Evolutionary conservation across 306 rosid genomes (phyloP), one percentile per base, ranked within the genome.

Genomic region (Lotus japonicus): DNA sequence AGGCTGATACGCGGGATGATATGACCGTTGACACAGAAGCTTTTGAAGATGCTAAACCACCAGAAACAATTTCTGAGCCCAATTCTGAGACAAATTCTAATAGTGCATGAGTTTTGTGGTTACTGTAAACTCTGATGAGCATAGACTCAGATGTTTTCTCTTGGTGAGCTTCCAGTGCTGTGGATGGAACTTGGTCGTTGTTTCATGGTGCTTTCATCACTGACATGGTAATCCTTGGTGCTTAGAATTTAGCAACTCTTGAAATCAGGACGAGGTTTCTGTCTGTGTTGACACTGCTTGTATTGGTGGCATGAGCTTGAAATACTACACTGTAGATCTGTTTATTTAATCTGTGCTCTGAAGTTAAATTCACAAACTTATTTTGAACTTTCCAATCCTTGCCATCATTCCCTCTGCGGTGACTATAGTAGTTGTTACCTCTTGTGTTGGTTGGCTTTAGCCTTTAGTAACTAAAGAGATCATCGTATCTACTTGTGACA

Each of bases 1-100:
- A 89, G 78, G 89, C 85, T 43, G 92, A 87, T 64, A 56, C 56
- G 5, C 56, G 73, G 16, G 88, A 92, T 38, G 89, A 84, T 33
- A 90, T 88, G 98, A 81, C 91, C 69, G 64, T 82, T 36, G 98
- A 89, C 71, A 89, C 66, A 84, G 95, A 87, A 72, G 71, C 84
- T 48, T 77, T 72, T 70, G 88, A 82, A 68, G 89, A 76, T 26
- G 84, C 79, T 33, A 89, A 86, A 77, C 64, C 94, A 28, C 59
- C 95, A 5, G 91, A 84, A 70, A 65, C 88, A 46, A 75, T 81
- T 74, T 38, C 86, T 49, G 84, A 66, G 52, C 79, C 89, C 52
- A 75, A 79, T 72, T 44, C 87, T 33, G 85, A 66, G 58, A 81
- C 81, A 49, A 58, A 77, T 54, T 63, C 77, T 77, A 74, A 83